phyloP scores from a whole-genome alignment of 306 rosid species.

The Alnus glutinosa region DNA sequence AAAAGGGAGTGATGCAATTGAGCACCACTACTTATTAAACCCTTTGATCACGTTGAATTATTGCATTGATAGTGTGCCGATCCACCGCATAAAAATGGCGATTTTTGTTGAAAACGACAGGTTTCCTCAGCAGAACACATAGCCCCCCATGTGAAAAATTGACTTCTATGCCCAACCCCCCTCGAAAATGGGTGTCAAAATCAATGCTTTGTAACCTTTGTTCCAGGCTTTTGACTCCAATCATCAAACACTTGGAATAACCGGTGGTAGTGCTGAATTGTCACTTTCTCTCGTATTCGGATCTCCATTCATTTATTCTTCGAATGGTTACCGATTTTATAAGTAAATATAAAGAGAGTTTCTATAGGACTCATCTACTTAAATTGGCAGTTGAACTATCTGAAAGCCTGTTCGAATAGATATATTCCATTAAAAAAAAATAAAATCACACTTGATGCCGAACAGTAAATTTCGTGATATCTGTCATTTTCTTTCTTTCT shows the following conservation, averaged over 20 bases:
- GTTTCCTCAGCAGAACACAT: not conserved
- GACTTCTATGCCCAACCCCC: not conserved
- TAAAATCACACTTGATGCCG: too few relatives aligned
- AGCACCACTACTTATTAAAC: not conserved
- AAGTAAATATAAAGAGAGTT: too few relatives aligned
- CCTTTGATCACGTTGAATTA: too few relatives aligned
- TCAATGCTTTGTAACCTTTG: constrained; percentile 24
- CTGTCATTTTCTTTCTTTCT: not conserved
- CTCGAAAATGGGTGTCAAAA: constrained; percentile 27
- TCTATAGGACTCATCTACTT: too few relatives aligned
- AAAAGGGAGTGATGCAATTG: not conserved
- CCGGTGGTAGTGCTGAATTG: not conserved
- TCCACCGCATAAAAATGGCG: not conserved
- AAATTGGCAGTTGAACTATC: too few relatives aligned
- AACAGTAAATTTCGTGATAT: too few relatives aligned
- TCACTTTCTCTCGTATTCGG: not conserved
- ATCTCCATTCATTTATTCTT: too few relatives aligned
- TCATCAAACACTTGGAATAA: constrained; percentile 4
- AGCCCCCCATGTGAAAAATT: constrained; percentile 9
- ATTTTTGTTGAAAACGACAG: not conserved
- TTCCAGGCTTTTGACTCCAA: not conserved
- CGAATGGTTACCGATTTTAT: too few relatives aligned
- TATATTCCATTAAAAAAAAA: too few relatives aligned
- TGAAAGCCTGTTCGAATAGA: too few relatives aligned
- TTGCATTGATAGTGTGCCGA: not conserved